Evolutionary conservation across 192 early-diverging fungal genomes (phyloP).

Genomic region (Backusella circina): DNA sequence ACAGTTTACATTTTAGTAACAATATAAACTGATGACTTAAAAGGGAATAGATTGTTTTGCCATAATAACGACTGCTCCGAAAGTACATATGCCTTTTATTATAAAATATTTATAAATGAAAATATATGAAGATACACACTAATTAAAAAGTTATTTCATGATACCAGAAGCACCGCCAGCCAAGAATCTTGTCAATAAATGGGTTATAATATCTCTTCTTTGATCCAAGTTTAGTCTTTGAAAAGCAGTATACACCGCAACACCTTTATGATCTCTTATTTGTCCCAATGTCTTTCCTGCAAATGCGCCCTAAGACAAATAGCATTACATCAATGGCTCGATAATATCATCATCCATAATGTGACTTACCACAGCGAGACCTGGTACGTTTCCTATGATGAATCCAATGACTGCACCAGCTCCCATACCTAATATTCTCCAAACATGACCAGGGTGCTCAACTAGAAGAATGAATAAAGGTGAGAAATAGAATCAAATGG

Average conservation of each 20-base stretch:
- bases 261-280: slow-evolving; percentile 58
- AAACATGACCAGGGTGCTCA: slow-evolving; percentile 24
- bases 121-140: neutral
- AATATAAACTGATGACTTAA: neutral
- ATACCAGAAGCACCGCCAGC: slow-evolving; percentile 11
- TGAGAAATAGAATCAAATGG: neutral
- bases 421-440: slow-evolving; percentile 26
- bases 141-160: slow-evolving; percentile 13
- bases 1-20: neutral
- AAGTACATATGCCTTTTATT: neutral
- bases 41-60: neutral
- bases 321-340: neutral
- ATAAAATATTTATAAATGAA: neutral
- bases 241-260: slow-evolving; percentile 37
- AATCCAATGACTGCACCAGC: slow-evolving; percentile 33
- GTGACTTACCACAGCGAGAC: slow-evolving; percentile 25
- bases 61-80: neutral
- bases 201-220: slow-evolving; percentile 26
- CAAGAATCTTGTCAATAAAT: slow-evolving; percentile 23
- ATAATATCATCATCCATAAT: neutral
- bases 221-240: slow-evolving; percentile 16
- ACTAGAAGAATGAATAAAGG: neutral
- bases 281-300: slow-evolving; percentile 59
- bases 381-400: slow-evolving; percentile 25
- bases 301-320: slow-evolving; percentile 43